phyloP scores from a whole-genome alignment of 2,329 filamentous ascomycete genomes.

The Trichophyton rubrum region DNA sequence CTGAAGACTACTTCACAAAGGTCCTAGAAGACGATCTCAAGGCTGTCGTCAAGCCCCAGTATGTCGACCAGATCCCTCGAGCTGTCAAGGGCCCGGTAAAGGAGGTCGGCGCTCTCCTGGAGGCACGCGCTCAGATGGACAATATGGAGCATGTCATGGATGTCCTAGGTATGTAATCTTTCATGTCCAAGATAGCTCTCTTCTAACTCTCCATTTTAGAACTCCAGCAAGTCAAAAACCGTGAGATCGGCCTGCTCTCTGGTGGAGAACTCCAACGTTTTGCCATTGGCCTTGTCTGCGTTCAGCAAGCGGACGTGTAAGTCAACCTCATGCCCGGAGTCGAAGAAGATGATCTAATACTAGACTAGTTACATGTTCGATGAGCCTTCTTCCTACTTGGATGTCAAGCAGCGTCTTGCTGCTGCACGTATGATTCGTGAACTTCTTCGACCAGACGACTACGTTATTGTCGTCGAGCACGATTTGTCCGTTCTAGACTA shows the following conservation, averaged over 20 bases:
- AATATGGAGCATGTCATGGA: slow-evolving; percentile 75
- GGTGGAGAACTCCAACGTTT: slow-evolving; percentile 98
- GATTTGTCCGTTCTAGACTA: slow-evolving; percentile 98
- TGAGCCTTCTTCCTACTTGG: slow-evolving; percentile 95
- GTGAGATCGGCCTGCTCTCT: slow-evolving; percentile 79
- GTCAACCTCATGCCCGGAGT: slow-evolving; percentile 17
- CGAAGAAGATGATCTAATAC: not conserved
- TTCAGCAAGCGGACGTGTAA: slow-evolving; percentile 85
- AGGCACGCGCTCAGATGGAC: slow-evolving; percentile 60
- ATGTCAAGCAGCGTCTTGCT: slow-evolving; percentile 96
- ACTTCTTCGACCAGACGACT: slow-evolving; percentile 76
- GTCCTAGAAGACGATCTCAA: slow-evolving; percentile 93
- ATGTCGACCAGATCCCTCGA: slow-evolving; percentile 94
- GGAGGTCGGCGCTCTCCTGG: slow-evolving; percentile 65
- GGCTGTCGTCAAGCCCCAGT: slow-evolving; percentile 97
- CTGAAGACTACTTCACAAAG: slow-evolving; percentile 90
- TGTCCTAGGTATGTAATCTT: slow-evolving; percentile 45
- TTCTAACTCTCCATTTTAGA: slow-evolving; percentile 38
- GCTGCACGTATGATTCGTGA: slow-evolving; percentile 88
- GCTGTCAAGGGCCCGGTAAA: slow-evolving; percentile 74
- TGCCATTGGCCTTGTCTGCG: slow-evolving; percentile 88
- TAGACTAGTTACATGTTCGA: slow-evolving; percentile 85
- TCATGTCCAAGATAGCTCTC: too few species aligned
- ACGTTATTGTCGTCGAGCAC: slow-evolving; percentile 98
- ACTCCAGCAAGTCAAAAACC: slow-evolving; percentile 76